Evolutionary conservation across 2,329 filamentous ascomycete species (phyloP).

Genomic region (Bipolaris gigantea): DNA sequence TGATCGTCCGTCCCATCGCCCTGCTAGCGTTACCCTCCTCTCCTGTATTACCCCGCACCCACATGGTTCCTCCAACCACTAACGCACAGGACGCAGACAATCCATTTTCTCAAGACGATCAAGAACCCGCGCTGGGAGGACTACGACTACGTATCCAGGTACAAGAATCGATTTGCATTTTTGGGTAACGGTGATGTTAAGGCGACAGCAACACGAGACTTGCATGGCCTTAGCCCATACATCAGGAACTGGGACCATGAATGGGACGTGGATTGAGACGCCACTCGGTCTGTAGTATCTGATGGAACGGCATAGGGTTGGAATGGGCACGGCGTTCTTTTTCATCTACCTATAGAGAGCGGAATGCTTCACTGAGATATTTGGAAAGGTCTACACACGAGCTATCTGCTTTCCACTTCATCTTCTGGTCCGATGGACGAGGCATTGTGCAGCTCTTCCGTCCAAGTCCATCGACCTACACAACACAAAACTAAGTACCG

Average conservation of each 20-base stretch:
- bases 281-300: too few species aligned
- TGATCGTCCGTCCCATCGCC: not conserved
- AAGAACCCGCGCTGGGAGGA: slow-evolving; percentile 49
- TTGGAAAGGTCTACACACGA: not conserved
- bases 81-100: slow-evolving; percentile 31
- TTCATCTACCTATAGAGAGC: not conserved
- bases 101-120: slow-evolving; percentile 46
- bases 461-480: not conserved
- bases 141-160: slow-evolving; percentile 49
- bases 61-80: slow-evolving; percentile 26
- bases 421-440: not conserved
- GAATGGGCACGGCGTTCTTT: not conserved
- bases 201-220: slow-evolving; percentile 46
- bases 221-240: slow-evolving; percentile 50
- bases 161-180: slow-evolving; percentile 39
- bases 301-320: not conserved
- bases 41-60: slow-evolving; percentile 5
- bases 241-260: slow-evolving; percentile 50
- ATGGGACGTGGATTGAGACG: slow-evolving; percentile 49
- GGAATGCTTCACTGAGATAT: not conserved
- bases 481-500: not conserved
- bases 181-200: slow-evolving; percentile 49
- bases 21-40: not conserved
- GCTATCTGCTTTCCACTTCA: not conserved
- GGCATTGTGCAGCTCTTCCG: not conserved